Conservation (phyloP, 1,139 yeast genomes). For the Yamadazyma songkhlaensis region DNA sequence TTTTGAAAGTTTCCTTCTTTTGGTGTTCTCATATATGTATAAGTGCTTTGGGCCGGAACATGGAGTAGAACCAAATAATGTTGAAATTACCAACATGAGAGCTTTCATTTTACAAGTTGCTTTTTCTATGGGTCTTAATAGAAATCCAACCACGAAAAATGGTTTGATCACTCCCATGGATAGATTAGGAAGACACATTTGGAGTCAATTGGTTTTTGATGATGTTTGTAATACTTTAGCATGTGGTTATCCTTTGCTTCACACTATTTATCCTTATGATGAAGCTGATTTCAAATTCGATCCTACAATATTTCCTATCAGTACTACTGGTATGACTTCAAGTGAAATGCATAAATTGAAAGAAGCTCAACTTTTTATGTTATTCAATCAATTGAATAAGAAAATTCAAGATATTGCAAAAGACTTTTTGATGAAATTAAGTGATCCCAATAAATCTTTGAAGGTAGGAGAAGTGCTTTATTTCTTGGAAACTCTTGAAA, state of each 20-base stretch:
- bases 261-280: slow-evolving; percentile 27
- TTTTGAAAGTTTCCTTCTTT: slow-evolving; percentile 21
- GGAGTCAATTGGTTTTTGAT: slow-evolving; percentile 23
- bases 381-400: slow-evolving; percentile 13
- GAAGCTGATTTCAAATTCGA: slow-evolving; percentile 13
- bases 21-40: slow-evolving; percentile 30
- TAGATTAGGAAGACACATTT: slow-evolving; percentile 22
- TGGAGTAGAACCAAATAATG: slow-evolving; percentile 46
- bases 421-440: slow-evolving; percentile 3
- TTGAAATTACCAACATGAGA: slow-evolving; percentile 45
- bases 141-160: slow-evolving; percentile 14
- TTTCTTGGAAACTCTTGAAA: slow-evolving; percentile 1
- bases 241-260: slow-evolving; percentile 32
- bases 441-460: slow-evolving; percentile 2
- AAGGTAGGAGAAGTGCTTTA: slow-evolving; percentile 4
- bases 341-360: neutral
- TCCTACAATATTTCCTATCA: slow-evolving; percentile 16
- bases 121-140: slow-evolving; percentile 43
- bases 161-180: slow-evolving; percentile 1
- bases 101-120: slow-evolving; percentile 39
- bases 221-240: slow-evolving; percentile 33
- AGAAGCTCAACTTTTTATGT: slow-evolving; percentile 16
- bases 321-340: neutral
- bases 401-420: neutral
- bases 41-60: slow-evolving; percentile 47